Conservation (phyloP, 768 basidiomycete genomes). For the Termitomyces sp. region DNA sequence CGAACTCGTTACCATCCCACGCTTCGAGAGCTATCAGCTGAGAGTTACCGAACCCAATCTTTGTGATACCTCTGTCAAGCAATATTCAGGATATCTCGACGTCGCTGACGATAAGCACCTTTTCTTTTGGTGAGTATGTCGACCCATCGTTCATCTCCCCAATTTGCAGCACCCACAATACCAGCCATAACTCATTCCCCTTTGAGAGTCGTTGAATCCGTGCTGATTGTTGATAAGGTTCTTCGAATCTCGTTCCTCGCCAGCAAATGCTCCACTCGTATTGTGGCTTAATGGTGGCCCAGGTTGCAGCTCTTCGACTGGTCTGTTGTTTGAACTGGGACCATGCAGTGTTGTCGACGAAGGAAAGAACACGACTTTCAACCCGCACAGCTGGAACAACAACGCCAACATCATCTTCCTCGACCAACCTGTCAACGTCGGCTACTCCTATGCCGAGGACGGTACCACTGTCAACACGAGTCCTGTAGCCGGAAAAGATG, state of each 20-base stretch:
- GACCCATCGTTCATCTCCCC: not conserved
- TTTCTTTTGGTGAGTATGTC: slow-evolving; percentile 70
- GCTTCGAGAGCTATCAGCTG: slow-evolving; percentile 46
- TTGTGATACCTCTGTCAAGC: slow-evolving; percentile 77
- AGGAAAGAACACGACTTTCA: slow-evolving; percentile 64
- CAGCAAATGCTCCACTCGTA: slow-evolving; percentile 74
- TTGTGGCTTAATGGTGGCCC: slow-evolving; percentile 90
- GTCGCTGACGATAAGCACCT: slow-evolving; percentile 74
- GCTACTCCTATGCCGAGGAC: slow-evolving; percentile 81
- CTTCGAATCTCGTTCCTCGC: slow-evolving; percentile 78
- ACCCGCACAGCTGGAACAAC: slow-evolving; percentile 83
- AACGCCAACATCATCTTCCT: slow-evolving; percentile 76
- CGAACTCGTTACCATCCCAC: slow-evolving; percentile 56
- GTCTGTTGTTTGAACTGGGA: slow-evolving; percentile 89
- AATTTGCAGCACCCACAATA: not conserved
- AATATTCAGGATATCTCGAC: slow-evolving; percentile 82
- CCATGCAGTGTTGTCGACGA: slow-evolving; percentile 73
- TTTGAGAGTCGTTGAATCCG: not conserved
- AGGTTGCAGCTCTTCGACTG: slow-evolving; percentile 70
- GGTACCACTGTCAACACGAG: slow-evolving; percentile 72
- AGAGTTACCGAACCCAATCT: slow-evolving; percentile 63
- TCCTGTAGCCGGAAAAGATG: slow-evolving; percentile 85
- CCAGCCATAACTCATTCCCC: not conserved
- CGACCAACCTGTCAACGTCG: slow-evolving; percentile 83
- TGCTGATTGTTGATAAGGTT: slow-evolving; percentile 45